A percentile compares a stretch with the other conserved stretches of the same genome.
phyloP scores from a whole-genome alignment of 352 stramenopile genomes.

The Globisporangium paroecandrum region DNA sequence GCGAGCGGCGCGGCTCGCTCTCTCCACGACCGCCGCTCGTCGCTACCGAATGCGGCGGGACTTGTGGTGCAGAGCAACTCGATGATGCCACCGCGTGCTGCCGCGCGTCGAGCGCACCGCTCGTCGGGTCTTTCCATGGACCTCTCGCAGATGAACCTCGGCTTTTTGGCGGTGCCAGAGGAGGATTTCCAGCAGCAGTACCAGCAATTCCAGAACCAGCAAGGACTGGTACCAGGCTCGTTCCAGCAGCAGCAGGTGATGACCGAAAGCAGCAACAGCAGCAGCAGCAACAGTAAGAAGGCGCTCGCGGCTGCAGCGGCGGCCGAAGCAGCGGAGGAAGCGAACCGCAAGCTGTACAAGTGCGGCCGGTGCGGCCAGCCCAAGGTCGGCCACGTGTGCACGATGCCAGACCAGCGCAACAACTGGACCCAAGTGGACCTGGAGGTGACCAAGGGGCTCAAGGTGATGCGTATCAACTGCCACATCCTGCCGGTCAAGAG shows the following conservation, averaged over 20 bases:
- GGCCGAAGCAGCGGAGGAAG: conserved; percentile 25
- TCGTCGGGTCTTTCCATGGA: conserved; percentile 80
- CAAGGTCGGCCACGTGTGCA: conserved; percentile 85
- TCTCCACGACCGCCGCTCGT: conserved; percentile 47
- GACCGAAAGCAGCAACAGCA: conserved; percentile 13
- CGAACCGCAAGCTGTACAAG: conserved; percentile 83
- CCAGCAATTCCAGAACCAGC: conserved; percentile 22
- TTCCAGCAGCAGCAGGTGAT: conserved; percentile 12
- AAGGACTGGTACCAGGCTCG: conserved; percentile 15
- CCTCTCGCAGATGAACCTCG: conserved; percentile 79
- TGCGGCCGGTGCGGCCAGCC: conserved; percentile 80
- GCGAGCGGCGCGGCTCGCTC: conserved; percentile 55
- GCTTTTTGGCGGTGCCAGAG: conserved; percentile 62
- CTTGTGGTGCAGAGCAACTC: neutral
- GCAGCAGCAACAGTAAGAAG: conserved; percentile 31
- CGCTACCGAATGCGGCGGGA: conserved; percentile 28
- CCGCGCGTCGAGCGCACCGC: conserved; percentile 33
- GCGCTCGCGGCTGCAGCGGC: neutral
- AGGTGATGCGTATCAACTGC: conserved; percentile 69
- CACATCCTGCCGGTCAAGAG: conserved; percentile 69
- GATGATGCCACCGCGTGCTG: conserved; percentile 9
- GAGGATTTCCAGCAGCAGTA: conserved; percentile 47
- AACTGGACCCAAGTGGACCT: conserved; percentile 82
- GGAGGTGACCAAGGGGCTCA: conserved; percentile 74
- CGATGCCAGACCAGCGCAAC: conserved; percentile 82